phyloP scores from a whole-genome alignment of 345 rosid species.

The Salix viminalis region DNA sequence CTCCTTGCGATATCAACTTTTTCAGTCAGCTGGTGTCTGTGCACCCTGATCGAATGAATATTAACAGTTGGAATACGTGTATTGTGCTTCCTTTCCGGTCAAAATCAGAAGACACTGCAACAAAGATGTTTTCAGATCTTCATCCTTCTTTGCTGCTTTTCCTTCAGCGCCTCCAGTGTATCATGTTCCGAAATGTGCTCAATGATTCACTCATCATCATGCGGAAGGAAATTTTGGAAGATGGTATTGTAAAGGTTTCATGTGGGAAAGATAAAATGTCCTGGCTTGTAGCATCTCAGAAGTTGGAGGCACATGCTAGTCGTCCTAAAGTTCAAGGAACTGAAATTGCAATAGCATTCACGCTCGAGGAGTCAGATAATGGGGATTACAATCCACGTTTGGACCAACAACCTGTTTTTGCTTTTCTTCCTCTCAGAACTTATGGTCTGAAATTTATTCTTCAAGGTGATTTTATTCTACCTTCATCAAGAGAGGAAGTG shows the following conservation, averaged over 20 bases:
- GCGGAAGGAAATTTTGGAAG: constrained; percentile 64
- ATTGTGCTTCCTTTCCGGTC: constrained; percentile 82
- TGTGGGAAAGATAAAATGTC: constrained; percentile 71
- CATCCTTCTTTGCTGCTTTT: constrained; percentile 86
- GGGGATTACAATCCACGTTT: constrained; percentile 58
- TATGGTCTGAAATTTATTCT: constrained; percentile 91
- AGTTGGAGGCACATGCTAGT: constrained; percentile 48
- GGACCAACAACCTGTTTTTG: constrained; percentile 77
- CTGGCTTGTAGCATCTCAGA: constrained; percentile 82
- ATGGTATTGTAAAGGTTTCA: constrained; percentile 69
- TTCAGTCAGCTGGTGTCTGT: constrained; percentile 44
- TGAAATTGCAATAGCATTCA: constrained; percentile 78
- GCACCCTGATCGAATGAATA: constrained; percentile 32
- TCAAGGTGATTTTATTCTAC: constrained; percentile 93
- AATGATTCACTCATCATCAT: constrained; percentile 59
- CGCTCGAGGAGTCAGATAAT: constrained; percentile 57
- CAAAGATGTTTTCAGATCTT: constrained; percentile 81
- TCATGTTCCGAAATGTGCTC: constrained; percentile 61
- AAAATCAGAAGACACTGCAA: constrained; percentile 49
- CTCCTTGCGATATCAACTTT: constrained; percentile 62
- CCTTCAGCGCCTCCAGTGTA: constrained; percentile 79
- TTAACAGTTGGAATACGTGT: constrained; percentile 74
- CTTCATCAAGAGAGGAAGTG: constrained; percentile 98
- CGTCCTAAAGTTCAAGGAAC: constrained; percentile 61
- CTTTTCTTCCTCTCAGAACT: constrained; percentile 90